These are phyloP conservation scores for Polyporus arcularius DNA, from an alignment of 768 basidiomycete species.

Conservation along the genomic window DNA sequence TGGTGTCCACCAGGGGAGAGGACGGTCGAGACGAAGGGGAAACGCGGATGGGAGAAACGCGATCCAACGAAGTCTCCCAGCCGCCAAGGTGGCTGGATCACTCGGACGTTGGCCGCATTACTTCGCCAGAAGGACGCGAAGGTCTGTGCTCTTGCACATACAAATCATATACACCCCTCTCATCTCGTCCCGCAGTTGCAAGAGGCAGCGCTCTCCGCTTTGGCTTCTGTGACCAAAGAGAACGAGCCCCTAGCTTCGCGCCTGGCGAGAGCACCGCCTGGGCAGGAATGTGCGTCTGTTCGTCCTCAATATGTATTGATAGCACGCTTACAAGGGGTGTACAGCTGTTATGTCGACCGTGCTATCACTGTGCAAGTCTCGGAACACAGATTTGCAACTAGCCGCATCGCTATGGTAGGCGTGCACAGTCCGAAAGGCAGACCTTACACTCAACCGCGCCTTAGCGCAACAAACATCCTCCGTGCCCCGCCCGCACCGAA, in stretches of 20 bases:
- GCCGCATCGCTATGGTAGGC: constrained; percentile 70
- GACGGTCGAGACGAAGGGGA: constrained; percentile 52
- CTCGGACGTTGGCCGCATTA: constrained; percentile 49
- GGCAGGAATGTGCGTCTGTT: constrained; percentile 38
- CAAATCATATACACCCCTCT: neutral
- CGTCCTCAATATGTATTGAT: constrained; percentile 7
- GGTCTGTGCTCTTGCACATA: constrained; percentile 32
- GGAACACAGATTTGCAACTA: constrained; percentile 61
- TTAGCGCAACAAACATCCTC: constrained; percentile 61
- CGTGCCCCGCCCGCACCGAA: constrained; percentile 42
- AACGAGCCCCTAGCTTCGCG: constrained; percentile 52
- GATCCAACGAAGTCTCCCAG: constrained; percentile 41
- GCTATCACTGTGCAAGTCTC: constrained; percentile 57
- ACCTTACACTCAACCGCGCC: constrained; percentile 1
- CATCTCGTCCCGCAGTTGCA: constrained; percentile 45
- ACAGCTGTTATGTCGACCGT: constrained; percentile 45
- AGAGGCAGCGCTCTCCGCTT: constrained; percentile 63
- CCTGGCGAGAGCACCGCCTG: constrained; percentile 45
- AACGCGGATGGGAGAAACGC: constrained; percentile 76
- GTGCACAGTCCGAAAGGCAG: neutral
- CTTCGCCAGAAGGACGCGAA: constrained; percentile 56
- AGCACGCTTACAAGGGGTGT: neutral
- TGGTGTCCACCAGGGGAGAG: constrained; percentile 67
- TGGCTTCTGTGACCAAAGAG: constrained; percentile 69
- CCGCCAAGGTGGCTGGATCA: constrained; percentile 60